A percentile compares a stretch with the other conserved stretches of the same genome.
phyloP scores from a whole-genome alignment of 257 asterid genomes.

The Salvia splendens region DNA sequence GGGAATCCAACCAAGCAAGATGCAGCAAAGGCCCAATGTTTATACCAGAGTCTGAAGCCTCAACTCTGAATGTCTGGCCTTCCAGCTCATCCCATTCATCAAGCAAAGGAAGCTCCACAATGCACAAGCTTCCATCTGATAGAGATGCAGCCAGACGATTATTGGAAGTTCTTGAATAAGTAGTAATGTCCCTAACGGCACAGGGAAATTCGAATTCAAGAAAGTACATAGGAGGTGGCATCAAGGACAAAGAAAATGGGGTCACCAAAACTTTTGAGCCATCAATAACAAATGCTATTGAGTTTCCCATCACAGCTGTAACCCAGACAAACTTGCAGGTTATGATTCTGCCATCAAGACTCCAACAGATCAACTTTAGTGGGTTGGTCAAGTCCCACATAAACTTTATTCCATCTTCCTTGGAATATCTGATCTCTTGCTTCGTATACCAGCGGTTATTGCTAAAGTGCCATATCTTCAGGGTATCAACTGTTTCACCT shows the following conservation, averaged over 20 bases:
- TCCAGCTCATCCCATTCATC: slow-evolving; percentile 93
- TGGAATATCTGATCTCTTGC: slow-evolving; percentile 77
- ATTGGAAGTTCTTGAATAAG: slow-evolving; percentile 45
- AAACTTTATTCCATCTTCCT: slow-evolving; percentile 62
- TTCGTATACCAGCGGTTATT: slow-evolving; percentile 92
- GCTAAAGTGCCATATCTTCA: slow-evolving; percentile 81
- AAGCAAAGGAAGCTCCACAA: slow-evolving; percentile 76
- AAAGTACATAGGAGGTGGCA: slow-evolving; percentile 90
- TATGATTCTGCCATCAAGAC: slow-evolving; percentile 62
- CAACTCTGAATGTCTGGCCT: slow-evolving; percentile 60
- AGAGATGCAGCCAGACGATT: slow-evolving; percentile 71
- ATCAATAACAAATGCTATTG: slow-evolving; percentile 85
- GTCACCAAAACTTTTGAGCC: slow-evolving; percentile 71
- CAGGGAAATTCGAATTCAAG: slow-evolving; percentile 65
- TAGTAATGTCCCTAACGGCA: slow-evolving; percentile 58
- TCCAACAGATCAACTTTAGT: slow-evolving; percentile 69
- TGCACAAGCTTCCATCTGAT: slow-evolving; percentile 82
- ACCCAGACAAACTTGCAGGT: slow-evolving; percentile 75
- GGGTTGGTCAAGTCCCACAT: slow-evolving; percentile 89
- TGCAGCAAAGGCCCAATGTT: slow-evolving; percentile 49
- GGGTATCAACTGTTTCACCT: slow-evolving; percentile 61
- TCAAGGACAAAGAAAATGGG: slow-evolving; percentile 74
- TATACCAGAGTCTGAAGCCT: slow-evolving; percentile 50
- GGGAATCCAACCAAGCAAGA: slow-evolving; percentile 77
- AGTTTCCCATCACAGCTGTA: slow-evolving; percentile 75